These are phyloP conservation scores for Beauveria sp. DNA, from an alignment of 2,329 filamentous ascomycete genomes.

Conservation along the genomic window DNA sequence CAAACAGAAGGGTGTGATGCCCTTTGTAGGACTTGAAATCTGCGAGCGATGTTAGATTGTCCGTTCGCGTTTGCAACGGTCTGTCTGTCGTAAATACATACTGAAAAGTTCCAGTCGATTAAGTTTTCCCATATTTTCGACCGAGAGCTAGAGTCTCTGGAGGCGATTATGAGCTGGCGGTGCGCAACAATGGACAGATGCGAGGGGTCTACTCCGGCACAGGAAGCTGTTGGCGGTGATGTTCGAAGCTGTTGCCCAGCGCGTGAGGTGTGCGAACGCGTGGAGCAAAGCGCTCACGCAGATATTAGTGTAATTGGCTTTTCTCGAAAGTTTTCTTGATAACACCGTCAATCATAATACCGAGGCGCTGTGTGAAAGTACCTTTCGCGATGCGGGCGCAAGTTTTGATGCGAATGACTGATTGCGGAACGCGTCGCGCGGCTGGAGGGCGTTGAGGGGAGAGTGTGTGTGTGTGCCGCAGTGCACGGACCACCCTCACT, in stretches of 20 bases:
- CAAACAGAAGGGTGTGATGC: conserved; percentile 87
- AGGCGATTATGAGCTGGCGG: background rate
- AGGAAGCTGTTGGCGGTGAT: conserved; percentile 1
- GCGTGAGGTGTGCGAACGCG: background rate
- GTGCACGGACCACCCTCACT: conserved; percentile 8
- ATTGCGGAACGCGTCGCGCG: conserved; percentile 11
- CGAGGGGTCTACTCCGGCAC: background rate
- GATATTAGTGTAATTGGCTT: background rate
- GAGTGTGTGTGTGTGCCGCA: background rate
- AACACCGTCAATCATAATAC: conserved; percentile 50
- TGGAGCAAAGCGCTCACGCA: background rate
- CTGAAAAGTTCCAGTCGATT: conserved; percentile 91
- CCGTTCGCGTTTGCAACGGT: background rate
- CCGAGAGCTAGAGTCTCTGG: background rate
- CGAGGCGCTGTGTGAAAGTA: conserved; percentile 2
- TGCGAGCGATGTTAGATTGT: conserved; percentile 26
- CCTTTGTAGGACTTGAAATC: conserved; percentile 99
- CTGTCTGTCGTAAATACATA: conserved; percentile 34
- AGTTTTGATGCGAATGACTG: background rate
- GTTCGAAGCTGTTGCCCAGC: background rate
- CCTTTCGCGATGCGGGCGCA: background rate
- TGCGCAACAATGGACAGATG: background rate
- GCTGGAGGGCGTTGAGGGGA: conserved; percentile 2
- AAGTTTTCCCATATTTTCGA: conserved; percentile 80
- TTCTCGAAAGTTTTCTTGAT: background rate